Percentiles rank a stretch among this genome's conserved stretches.
phyloP scores from a whole-genome alignment of 768 basidiomycete species.

The Lentinula sp. region DNA sequence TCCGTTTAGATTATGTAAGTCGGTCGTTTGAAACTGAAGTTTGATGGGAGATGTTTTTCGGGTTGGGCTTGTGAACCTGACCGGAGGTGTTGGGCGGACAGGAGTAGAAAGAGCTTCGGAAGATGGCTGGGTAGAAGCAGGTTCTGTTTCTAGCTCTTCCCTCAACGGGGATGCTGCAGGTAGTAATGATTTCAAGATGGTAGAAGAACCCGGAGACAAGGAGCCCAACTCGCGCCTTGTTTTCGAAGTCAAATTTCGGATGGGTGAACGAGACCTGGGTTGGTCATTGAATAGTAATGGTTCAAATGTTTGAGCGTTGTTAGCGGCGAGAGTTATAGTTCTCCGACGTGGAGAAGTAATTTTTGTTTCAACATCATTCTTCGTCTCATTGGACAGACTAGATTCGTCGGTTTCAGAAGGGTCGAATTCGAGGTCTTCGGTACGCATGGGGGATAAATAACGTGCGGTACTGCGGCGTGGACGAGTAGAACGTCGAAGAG shows the following conservation, averaged over 20 bases:
- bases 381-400: not conserved
- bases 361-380: not conserved
- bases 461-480: constrained; percentile 26
- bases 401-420: too few relatives aligned
- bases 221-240: constrained; percentile 42
- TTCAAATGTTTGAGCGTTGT: not conserved
- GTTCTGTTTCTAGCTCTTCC: not conserved
- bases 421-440: constrained; percentile 7
- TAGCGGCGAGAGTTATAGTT: not conserved
- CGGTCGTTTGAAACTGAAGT: constrained; percentile 21
- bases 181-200: constrained; percentile 31
- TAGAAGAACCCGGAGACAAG: constrained; percentile 53
- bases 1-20: constrained; percentile 31
- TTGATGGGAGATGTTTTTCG: constrained; percentile 27
- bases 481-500: constrained; percentile 31
- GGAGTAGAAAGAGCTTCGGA: constrained; percentile 4
- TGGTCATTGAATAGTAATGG: not conserved
- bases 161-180: constrained; percentile 17
- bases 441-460: constrained; percentile 18
- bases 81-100: constrained; percentile 12
- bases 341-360: not conserved
- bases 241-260: not conserved
- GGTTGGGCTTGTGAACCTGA: constrained; percentile 19
- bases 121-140: constrained; percentile 8
- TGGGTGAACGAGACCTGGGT: not conserved